A percentile compares a stretch with the other conserved stretches of the same genome.
These are phyloP conservation scores for Russula olivacea DNA, from an alignment of 768 basidiomycete genomes.

Conservation along the genomic window DNA sequence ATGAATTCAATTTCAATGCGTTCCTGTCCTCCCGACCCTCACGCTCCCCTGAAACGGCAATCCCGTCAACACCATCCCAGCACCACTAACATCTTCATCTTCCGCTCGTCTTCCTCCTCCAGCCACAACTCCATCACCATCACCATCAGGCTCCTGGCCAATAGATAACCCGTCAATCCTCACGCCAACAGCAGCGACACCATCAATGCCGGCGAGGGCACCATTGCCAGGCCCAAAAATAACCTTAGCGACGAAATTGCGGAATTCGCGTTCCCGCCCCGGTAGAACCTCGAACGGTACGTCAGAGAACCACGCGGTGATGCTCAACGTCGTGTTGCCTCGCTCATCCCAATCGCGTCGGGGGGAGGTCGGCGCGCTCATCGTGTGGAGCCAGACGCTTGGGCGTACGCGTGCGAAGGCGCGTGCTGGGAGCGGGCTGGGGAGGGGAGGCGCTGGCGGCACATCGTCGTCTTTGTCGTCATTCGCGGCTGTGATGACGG, in stretches of 20 bases:
- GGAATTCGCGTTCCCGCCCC: constrained; percentile 70
- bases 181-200: constrained; percentile 18
- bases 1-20: neutral
- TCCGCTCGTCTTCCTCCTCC: neutral
- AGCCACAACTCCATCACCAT: neutral
- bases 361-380: constrained; percentile 37
- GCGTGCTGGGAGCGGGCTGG: constrained; percentile 59
- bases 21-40: constrained; percentile 13
- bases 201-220: constrained; percentile 22
- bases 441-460: constrained; percentile 46
- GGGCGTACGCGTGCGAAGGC: constrained; percentile 76
- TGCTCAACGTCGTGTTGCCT: constrained; percentile 49
- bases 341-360: constrained; percentile 38
- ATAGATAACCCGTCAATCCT: constrained; percentile 16
- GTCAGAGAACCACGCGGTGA: constrained; percentile 63
- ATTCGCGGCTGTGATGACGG: too few species aligned
- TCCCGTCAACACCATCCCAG: constrained; percentile 13
- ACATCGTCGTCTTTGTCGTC: constrained; percentile 27
- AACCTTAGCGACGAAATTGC: constrained; percentile 73
- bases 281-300: constrained; percentile 75
- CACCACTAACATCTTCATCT: neutral
- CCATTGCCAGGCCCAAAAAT: constrained; percentile 14
- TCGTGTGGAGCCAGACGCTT: constrained; percentile 55
- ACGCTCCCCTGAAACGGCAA: constrained; percentile 23
- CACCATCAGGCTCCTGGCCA: neutral